A percentile compares a stretch with the other conserved stretches of the same genome.
phyloP scores from a whole-genome alignment of 2,329 filamentous ascomycete genomes.

The Fusarium sp. region DNA sequence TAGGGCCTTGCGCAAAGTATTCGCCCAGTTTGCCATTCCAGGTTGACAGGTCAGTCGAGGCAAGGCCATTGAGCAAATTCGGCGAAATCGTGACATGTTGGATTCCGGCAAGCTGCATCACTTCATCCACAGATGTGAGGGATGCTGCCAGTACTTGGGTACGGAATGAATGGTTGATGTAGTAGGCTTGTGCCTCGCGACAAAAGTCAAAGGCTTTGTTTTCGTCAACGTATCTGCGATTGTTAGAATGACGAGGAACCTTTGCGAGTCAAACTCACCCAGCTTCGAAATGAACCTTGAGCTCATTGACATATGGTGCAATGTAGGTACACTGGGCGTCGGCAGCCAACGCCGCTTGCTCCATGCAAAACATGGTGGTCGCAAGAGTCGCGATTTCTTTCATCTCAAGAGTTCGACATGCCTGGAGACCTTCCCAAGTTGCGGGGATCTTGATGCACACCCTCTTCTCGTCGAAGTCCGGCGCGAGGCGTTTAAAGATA shows the following conservation, averaged over 20 bases:
- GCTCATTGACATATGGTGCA: conserved; percentile 71
- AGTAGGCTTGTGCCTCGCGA: conserved; percentile 61
- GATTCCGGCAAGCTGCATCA: conserved; percentile 65
- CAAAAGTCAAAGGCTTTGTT: conserved; percentile 60
- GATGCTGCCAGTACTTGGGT: conserved; percentile 66
- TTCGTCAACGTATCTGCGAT: conserved; percentile 55
- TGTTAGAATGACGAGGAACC: not conserved
- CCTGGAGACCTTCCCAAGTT: conserved; percentile 70
- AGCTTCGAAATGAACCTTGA: conserved; percentile 67
- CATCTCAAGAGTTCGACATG: conserved; percentile 62
- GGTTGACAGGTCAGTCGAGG: conserved; percentile 45
- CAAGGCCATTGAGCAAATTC: conserved; percentile 57
- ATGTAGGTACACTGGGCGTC: conserved; percentile 68
- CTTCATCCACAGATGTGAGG: conserved; percentile 64
- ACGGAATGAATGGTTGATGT: conserved; percentile 48
- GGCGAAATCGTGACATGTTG: conserved; percentile 68
- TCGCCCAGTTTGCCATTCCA: conserved; percentile 44
- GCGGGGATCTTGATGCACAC: conserved; percentile 70
- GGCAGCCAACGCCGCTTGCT: conserved; percentile 66
- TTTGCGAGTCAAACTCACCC: conserved; percentile 45
- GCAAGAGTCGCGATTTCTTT: conserved; percentile 66
- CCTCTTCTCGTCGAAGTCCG: conserved; percentile 52
- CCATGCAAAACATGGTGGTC: conserved; percentile 69
- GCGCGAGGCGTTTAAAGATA: conserved; percentile 35
- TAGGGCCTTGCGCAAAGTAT: conserved; percentile 43